phyloP scores from a whole-genome alignment of 345 rosid species.

The Hibiscus trionum region DNA sequence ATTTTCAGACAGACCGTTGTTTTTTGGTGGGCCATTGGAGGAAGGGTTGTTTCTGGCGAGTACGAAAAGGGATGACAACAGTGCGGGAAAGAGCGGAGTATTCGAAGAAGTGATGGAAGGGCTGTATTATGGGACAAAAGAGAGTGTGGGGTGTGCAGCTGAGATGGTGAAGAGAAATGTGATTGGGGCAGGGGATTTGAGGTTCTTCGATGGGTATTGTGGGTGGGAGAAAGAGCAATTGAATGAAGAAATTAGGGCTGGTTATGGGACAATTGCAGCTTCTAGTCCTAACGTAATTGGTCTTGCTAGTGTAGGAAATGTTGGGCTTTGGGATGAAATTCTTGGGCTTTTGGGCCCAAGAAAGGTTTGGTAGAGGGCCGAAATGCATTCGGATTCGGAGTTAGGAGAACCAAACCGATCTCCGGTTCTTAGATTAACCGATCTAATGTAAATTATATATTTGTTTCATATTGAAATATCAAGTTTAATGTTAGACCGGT shows the following conservation, averaged over 20 bases:
- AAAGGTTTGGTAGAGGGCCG: conserved; percentile 40
- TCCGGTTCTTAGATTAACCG: background rate
- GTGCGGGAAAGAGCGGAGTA: conserved; percentile 24
- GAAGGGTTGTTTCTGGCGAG: conserved; percentile 63
- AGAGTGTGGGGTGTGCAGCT: conserved; percentile 72
- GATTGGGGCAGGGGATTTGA: conserved; percentile 56
- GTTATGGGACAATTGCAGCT: conserved; percentile 78
- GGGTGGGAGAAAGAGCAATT: conserved; percentile 81
- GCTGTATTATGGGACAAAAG: conserved; percentile 67
- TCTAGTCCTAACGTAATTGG: conserved; percentile 72
- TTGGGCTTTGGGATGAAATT: conserved; percentile 77
- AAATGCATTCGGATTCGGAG: background rate
- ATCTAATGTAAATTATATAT: background rate
- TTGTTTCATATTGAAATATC: background rate
- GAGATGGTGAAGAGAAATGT: conserved; percentile 70
- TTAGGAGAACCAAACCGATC: background rate
- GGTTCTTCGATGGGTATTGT: conserved; percentile 83
- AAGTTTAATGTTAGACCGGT: background rate
- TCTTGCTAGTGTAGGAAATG: conserved; percentile 28
- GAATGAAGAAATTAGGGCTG: conserved; percentile 70
- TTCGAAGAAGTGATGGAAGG: conserved; percentile 74
- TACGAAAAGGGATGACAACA: conserved; percentile 33
- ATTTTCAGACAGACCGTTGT: conserved; percentile 20
- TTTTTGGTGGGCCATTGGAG: conserved; percentile 88
- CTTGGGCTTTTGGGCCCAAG: conserved; percentile 51